These are phyloP conservation scores for Komagataella populi DNA, from an alignment of 805 yeast genomes.

Conservation along the genomic window DNA sequence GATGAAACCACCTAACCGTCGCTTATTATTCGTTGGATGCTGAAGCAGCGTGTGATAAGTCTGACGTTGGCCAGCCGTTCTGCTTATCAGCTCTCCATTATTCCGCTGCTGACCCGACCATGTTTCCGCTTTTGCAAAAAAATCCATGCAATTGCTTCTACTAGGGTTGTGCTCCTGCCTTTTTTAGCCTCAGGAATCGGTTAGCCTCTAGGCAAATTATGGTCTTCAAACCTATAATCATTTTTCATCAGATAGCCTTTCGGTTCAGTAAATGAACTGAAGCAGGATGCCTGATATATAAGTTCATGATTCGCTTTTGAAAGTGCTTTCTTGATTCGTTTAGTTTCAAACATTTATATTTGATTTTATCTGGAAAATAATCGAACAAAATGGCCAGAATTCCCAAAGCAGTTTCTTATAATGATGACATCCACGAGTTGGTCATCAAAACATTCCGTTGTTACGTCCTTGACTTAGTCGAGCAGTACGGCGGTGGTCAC, in stretches of 20 bases:
- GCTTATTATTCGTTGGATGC: background rate
- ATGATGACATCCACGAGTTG: constrained; percentile 15
- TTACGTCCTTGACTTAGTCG: constrained; percentile 19
- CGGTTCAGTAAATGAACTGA: background rate
- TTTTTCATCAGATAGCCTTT: background rate
- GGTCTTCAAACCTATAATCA: background rate
- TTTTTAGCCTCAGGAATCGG: background rate
- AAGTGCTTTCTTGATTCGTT: background rate
- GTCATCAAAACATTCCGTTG: constrained; percentile 18
- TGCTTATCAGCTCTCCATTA: background rate
- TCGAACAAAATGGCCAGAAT: constrained; percentile 10
- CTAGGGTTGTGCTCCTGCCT: background rate
- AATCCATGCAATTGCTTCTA: too few relatives aligned
- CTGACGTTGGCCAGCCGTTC: background rate
- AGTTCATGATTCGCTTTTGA: background rate
- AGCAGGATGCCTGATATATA: background rate
- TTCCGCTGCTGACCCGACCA: background rate
- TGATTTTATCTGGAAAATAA: constrained; percentile 5
- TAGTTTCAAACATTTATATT: background rate
- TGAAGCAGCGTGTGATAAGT: background rate
- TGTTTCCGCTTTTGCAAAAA: background rate
- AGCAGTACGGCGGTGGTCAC: constrained; percentile 25
- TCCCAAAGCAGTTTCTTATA: constrained; percentile 12
- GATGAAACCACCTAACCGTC: background rate
- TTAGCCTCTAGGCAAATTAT: background rate